Base-by-base conservation (phyloP, 495 filamentous ascomycete genomes). In the Penicilliopsis zonata region DNA sequence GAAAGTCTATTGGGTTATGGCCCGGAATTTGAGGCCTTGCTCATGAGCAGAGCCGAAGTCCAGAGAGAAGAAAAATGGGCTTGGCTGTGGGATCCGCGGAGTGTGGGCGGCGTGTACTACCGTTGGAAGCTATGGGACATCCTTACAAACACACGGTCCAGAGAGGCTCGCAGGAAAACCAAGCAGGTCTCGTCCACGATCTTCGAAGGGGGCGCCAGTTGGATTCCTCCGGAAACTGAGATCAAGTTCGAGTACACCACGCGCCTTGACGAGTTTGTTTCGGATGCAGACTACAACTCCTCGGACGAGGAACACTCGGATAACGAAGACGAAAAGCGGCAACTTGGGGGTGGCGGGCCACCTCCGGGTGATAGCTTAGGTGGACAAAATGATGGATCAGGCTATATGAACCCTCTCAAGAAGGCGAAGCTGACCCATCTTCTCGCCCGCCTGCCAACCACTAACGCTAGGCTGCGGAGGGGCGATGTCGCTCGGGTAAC, bases 21-120 rank as follows among this genome's bases (percentile, higher is more conserved):
- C 0, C 79, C 82, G 0, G 83, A 92, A 50, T 93, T 95, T 35
- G 90, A 99, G 47, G 87, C 87, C 3, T 65, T 93, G 1, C 70
- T 99, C 2, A 95, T 96, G 90, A 79, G 72, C 21, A 66, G 78
- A 12, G 76, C 74, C 1, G 74, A 80, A 22, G 80, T 95, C 2
- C 82, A 88, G 40, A 64, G 57, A 15, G 81, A 94, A 22, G 80
- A 88, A 42, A 86, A 78, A 47, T 99, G 86, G 77, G 81, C 85
- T 1, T 99, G 85, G 82, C 54, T 99, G 3, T 99, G 81, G 79
- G 82, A 99, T 53, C 65, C 88, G 17, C 67, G 84, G 30, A 85
- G 82, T 42, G 55, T 74, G 31, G 79, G 76, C 5, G 83, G 81
- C 5, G 70, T 87, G 3, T 95, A 82, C 61, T 95, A 94, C 54